phyloP scores from a whole-genome alignment of 2,329 filamentous ascomycete species.

The Neopestalotiopsis rosae region DNA sequence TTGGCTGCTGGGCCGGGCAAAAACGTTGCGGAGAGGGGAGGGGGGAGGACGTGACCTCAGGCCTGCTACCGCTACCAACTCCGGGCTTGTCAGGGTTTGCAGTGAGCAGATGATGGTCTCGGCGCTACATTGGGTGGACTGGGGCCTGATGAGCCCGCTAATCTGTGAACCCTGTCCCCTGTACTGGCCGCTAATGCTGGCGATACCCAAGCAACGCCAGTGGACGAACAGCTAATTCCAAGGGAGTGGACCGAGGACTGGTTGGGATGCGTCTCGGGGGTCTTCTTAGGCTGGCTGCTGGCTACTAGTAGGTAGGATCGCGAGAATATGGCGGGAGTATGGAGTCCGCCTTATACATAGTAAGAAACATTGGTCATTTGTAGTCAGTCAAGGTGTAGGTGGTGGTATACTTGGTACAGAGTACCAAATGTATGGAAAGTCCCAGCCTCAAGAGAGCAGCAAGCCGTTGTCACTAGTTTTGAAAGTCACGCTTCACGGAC shows the following conservation, averaged over 20 bases:
- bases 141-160: constrained; percentile 7
- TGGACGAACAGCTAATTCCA: neutral
- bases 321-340: neutral
- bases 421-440: too few species aligned
- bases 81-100: constrained; percentile 2
- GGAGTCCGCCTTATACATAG: neutral
- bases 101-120: constrained; percentile 11
- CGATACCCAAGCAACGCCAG: neutral
- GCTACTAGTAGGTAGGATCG: neutral
- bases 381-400: too few species aligned
- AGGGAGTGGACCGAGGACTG: neutral
- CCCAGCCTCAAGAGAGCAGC: too few species aligned
- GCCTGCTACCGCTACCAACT: neutral
- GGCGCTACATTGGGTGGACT: neutral
- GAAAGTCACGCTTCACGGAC: too few species aligned
- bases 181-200: neutral
- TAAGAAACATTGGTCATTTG: neutral
- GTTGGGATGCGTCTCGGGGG: neutral
- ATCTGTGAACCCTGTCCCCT: constrained; percentile 5
- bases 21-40: neutral
- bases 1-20: constrained; percentile 5
- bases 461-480: too few species aligned
- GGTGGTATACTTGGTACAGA: too few species aligned
- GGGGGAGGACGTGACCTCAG: neutral
- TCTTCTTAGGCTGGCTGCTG: neutral